Conservation (phyloP, 176 grass and related monocot species). For the Carex parvula region DNA sequence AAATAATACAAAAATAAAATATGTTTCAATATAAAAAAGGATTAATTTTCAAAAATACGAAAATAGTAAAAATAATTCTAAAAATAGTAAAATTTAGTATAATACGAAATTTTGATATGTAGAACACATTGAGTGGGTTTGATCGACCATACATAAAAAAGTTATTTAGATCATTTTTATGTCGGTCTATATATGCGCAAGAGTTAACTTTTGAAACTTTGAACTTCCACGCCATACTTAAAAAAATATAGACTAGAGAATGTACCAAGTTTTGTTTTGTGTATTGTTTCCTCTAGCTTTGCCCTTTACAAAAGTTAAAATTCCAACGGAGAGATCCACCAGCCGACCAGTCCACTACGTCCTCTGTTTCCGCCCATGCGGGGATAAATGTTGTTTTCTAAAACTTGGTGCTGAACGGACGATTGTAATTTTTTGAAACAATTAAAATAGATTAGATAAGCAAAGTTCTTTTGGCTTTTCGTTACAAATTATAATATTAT, state of each 20-base stretch:
- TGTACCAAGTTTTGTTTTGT: slow-evolving; percentile 11
- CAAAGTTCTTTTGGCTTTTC: background rate
- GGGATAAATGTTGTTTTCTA: background rate
- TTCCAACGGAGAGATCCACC: background rate
- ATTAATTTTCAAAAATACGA: no score
- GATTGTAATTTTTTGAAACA: background rate
- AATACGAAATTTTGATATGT: no score
- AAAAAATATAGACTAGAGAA: background rate
- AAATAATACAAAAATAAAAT: no score
- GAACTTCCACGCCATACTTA: no score
- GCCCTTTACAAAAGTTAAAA: background rate
- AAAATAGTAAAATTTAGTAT: no score
- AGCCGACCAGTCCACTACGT: background rate
- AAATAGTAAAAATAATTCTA: no score
- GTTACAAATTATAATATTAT: background rate
- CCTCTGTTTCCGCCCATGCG: background rate
- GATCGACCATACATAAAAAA: no score
- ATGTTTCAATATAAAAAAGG: no score
- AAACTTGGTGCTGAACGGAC: background rate
- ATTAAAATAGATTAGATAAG: background rate
- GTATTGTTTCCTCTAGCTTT: background rate
- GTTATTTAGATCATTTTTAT: no score
- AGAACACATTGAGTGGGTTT: no score
- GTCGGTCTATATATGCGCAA: no score
- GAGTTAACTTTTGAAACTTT: no score